phyloP scores from a whole-genome alignment of 2,329 filamentous ascomycete genomes.

The Monascus ruber region DNA sequence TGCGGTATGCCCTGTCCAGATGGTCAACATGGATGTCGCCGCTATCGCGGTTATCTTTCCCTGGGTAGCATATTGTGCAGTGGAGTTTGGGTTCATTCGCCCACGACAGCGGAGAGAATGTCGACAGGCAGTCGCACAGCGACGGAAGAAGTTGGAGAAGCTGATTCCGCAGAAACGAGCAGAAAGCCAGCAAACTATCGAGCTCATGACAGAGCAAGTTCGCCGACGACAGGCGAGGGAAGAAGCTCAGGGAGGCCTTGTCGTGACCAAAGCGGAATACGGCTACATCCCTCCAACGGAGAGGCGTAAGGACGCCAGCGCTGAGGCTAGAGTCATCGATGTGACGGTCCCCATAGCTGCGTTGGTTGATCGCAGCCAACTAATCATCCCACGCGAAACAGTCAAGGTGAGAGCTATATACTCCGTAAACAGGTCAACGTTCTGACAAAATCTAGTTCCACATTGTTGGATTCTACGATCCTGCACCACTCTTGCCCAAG shows the following conservation, averaged over 20 bases:
- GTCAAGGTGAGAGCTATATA: conserved; percentile 20
- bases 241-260: conserved; percentile 22
- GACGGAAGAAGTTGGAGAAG: conserved; percentile 26
- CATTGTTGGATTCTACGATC: conserved; percentile 34
- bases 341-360: conserved; percentile 35
- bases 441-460: conserved; percentile 19
- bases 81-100: conserved; percentile 32
- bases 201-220: conserved; percentile 31
- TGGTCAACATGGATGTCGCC: conserved; percentile 23
- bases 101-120: conserved; percentile 26
- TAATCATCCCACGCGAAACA: conserved; percentile 24
- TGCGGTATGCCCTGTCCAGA: conserved; percentile 22
- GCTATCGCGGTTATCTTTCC: conserved; percentile 26
- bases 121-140: conserved; percentile 20
- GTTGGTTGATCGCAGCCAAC: conserved; percentile 31
- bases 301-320: conserved; percentile 10
- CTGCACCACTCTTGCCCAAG: conserved; percentile 31
- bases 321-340: conserved; percentile 21
- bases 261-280: conserved; percentile 31
- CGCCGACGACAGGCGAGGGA: conserved; percentile 27
- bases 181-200: conserved; percentile 29
- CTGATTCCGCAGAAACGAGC: conserved; percentile 23
- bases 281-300: conserved; percentile 22
- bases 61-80: conserved; percentile 27
- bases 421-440: conserved; percentile 9